These are phyloP conservation scores for Wickerhamiella domercqiae DNA, from an alignment of 805 yeast species.

Conservation along the genomic window DNA sequence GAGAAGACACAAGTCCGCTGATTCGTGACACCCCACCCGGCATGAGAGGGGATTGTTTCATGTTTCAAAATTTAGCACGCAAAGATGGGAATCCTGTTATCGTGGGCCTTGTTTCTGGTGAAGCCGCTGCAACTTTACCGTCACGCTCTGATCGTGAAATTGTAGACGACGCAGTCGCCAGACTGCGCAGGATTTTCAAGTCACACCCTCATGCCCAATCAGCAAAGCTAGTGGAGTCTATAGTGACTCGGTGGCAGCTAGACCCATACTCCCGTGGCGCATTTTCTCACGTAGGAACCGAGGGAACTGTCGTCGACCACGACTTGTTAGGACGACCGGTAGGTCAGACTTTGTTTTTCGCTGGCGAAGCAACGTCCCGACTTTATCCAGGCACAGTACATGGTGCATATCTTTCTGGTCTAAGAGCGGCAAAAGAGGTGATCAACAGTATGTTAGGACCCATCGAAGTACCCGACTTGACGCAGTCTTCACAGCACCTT, in stretches of 20 bases:
- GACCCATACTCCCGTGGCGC: slow-evolving; percentile 75
- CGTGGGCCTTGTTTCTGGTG: slow-evolving; percentile 27
- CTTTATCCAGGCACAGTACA: slow-evolving; percentile 30
- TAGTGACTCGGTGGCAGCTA: slow-evolving; percentile 59
- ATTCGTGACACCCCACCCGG: slow-evolving; percentile 16
- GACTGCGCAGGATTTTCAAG: slow-evolving; percentile 21
- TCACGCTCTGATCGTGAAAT: slow-evolving; percentile 22
- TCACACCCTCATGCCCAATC: slow-evolving; percentile 10
- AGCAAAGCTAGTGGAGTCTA: slow-evolving; percentile 23
- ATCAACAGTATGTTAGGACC: slow-evolving; percentile 27
- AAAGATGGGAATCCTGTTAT: slow-evolving; percentile 26
- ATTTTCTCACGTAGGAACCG: slow-evolving; percentile 35
- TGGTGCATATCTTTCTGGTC: slow-evolving; percentile 30
- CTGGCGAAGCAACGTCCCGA: slow-evolving; percentile 32
- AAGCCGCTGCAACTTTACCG: slow-evolving; percentile 24
- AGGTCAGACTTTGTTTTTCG: slow-evolving; percentile 25
- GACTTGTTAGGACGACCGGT: slow-evolving; percentile 28
- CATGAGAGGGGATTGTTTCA: slow-evolving; percentile 25
- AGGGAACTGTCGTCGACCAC: slow-evolving; percentile 30
- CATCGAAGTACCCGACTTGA: slow-evolving; percentile 24
- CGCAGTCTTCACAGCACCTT: neutral
- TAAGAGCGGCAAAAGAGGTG: slow-evolving; percentile 29
- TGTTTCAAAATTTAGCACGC: slow-evolving; percentile 26
- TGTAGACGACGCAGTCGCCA: slow-evolving; percentile 22
- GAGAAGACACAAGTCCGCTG: slow-evolving; percentile 19